Percentiles rank a stretch among this genome's conserved stretches.
Evolutionary conservation across 2,329 filamentous ascomycete genomes (phyloP).

Genomic region (Colletotrichum gigasporum): DNA sequence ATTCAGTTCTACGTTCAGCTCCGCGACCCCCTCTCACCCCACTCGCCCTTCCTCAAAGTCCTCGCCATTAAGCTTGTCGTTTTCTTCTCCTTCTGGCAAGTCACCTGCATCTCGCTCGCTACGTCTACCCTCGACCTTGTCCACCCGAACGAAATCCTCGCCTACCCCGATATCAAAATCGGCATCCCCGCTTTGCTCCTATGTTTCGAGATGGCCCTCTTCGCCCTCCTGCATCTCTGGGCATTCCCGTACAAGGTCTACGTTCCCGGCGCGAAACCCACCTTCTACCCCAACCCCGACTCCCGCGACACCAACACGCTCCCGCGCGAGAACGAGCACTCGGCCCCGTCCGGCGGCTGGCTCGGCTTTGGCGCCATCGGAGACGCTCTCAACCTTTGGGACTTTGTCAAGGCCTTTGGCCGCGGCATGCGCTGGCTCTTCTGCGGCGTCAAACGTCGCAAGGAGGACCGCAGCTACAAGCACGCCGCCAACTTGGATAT

Average conservation of each 20-base stretch:
- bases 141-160: conserved; percentile 67
- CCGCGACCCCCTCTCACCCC: conserved; percentile 71
- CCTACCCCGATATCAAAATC: conserved; percentile 80
- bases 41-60: conserved; percentile 82
- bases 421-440: conserved; percentile 84
- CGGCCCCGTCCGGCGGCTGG: conserved; percentile 69
- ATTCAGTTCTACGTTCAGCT: conserved; percentile 89
- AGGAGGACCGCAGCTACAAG: conserved; percentile 61
- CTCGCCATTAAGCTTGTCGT: conserved; percentile 90
- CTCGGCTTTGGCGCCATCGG: conserved; percentile 71
- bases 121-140: conserved; percentile 70
- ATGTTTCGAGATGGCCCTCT: conserved; percentile 86
- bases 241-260: conserved; percentile 85
- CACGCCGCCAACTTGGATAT: conserved; percentile 47
- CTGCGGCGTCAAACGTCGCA: conserved; percentile 72
- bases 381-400: conserved; percentile 83
- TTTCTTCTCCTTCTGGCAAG: conserved; percentile 92
- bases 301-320: conserved; percentile 49
- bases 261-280: conserved; percentile 51
- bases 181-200: conserved; percentile 82
- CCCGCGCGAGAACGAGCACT: conserved; percentile 53
- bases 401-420: conserved; percentile 82
- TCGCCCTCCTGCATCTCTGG: conserved; percentile 81
- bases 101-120: conserved; percentile 58
- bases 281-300: conserved; percentile 59